These are phyloP conservation scores for Pseudonectria buxi DNA, from an alignment of 2,329 filamentous ascomycete species.

Conservation along the genomic window DNA sequence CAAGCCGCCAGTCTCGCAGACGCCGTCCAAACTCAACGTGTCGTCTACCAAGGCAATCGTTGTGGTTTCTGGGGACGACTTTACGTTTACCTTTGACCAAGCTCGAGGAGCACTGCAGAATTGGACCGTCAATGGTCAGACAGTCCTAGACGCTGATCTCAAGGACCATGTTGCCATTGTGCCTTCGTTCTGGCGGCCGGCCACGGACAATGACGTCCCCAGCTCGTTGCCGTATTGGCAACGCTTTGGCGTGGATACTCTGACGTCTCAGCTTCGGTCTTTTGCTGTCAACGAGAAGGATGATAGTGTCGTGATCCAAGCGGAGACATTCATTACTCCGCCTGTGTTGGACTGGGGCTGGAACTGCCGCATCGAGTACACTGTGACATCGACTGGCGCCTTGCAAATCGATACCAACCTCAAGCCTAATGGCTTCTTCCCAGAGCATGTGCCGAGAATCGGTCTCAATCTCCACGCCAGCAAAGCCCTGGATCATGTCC, in stretches of 20 bases:
- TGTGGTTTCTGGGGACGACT: slow-evolving; percentile 19
- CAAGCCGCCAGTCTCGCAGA: slow-evolving; percentile 1
- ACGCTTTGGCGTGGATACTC: slow-evolving; percentile 39
- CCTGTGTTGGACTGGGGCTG: slow-evolving; percentile 56
- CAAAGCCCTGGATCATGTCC: slow-evolving; percentile 37
- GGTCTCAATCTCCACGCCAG: slow-evolving; percentile 52
- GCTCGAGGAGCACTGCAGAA: slow-evolving; percentile 35
- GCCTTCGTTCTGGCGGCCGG: slow-evolving; percentile 55
- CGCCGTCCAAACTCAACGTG: slow-evolving; percentile 17
- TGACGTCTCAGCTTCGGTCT: slow-evolving; percentile 41
- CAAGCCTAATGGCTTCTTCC: slow-evolving; percentile 41
- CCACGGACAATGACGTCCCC: slow-evolving; percentile 58
- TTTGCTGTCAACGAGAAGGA: slow-evolving; percentile 32
- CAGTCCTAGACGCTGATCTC: slow-evolving; percentile 31
- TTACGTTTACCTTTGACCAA: slow-evolving; percentile 38
- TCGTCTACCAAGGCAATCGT: slow-evolving; percentile 4
- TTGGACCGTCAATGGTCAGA: slow-evolving; percentile 32
- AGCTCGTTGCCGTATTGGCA: slow-evolving; percentile 52
- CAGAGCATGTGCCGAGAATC: slow-evolving; percentile 52
- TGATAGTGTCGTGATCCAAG: slow-evolving; percentile 43
- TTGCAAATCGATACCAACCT: slow-evolving; percentile 38
- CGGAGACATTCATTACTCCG: slow-evolving; percentile 49
- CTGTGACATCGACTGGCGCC: slow-evolving; percentile 37
- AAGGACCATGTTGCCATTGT: slow-evolving; percentile 30
- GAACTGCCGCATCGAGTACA: slow-evolving; percentile 44